Conservation (phyloP, 2,329 filamentous ascomycete species). For the Fusarium pseudoanthophilum region DNA sequence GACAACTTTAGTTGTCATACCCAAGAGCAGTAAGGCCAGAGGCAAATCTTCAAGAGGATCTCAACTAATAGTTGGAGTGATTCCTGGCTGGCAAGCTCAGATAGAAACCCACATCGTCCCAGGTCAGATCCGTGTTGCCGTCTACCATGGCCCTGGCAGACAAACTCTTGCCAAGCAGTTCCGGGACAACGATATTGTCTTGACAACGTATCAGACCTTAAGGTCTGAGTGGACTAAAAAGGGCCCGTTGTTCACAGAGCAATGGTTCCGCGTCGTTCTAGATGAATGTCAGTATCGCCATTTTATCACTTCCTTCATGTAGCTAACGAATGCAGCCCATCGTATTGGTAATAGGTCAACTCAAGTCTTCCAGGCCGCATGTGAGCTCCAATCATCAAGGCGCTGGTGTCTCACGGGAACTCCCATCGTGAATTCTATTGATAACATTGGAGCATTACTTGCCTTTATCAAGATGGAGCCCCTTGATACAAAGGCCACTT, state of each 20-base stretch:
- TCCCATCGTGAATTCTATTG: slow-evolving; percentile 54
- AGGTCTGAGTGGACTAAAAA: slow-evolving; percentile 38
- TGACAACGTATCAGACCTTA: slow-evolving; percentile 53
- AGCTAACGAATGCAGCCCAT: slow-evolving; percentile 46
- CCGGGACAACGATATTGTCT: slow-evolving; percentile 6
- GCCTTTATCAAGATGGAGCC: slow-evolving; percentile 47
- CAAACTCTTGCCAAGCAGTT: background rate
- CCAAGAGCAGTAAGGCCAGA: slow-evolving; percentile 11
- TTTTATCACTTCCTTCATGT: too few species aligned
- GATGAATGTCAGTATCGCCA: slow-evolving; percentile 50
- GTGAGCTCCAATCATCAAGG: slow-evolving; percentile 29
- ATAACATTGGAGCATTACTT: slow-evolving; percentile 53
- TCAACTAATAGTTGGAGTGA: slow-evolving; percentile 38
- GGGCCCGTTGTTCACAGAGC: background rate
- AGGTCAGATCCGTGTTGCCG: background rate
- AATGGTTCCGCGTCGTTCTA: slow-evolving; percentile 51
- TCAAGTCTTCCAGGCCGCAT: slow-evolving; percentile 46
- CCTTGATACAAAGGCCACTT: slow-evolving; percentile 7
- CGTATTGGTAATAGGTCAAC: slow-evolving; percentile 49
- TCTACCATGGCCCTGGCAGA: slow-evolving; percentile 6
- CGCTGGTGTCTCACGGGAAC: slow-evolving; percentile 57
- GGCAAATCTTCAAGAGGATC: rapidly evolving
- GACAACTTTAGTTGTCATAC: slow-evolving; percentile 31
- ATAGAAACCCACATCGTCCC: background rate
- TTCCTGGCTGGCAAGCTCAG: slow-evolving; percentile 43